These are phyloP conservation scores for Santalum album DNA, from an alignment of 164 flowering plant species.

Conservation along the genomic window DNA sequence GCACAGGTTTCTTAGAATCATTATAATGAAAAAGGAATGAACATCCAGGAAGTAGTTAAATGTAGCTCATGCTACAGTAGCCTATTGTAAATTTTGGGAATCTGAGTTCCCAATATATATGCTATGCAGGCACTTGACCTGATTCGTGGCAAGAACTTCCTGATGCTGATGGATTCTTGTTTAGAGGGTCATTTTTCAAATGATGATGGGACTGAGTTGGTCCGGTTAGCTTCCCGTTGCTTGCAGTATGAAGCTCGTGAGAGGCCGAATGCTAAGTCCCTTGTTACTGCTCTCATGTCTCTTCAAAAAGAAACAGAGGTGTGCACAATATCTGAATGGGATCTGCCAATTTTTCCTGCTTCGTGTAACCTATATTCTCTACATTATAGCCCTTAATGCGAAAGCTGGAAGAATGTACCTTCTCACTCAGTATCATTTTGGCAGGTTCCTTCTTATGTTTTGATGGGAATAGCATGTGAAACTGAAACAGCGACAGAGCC, in stretches of 20 bases:
- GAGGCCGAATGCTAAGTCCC: constrained; percentile 81
- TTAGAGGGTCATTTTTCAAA: constrained; percentile 84
- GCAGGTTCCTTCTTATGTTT: constrained; percentile 69
- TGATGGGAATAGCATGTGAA: constrained; percentile 58
- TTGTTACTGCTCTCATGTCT: constrained; percentile 55
- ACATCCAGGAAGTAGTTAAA: too few relatives aligned
- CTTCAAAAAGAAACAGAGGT: constrained; percentile 91
- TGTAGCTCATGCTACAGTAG: too few relatives aligned
- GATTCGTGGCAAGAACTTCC: constrained; percentile 77
- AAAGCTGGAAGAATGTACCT: not conserved
- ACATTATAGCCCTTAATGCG: too few relatives aligned
- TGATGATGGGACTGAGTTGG: constrained; percentile 85
- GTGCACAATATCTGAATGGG: too few relatives aligned
- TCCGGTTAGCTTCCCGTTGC: constrained; percentile 79
- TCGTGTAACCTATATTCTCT: too few relatives aligned
- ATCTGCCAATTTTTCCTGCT: too few relatives aligned
- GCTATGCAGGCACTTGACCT: constrained; percentile 83
- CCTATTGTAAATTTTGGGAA: not conserved
- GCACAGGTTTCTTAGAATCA: too few relatives aligned
- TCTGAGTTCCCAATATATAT: too few relatives aligned
- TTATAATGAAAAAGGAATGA: too few relatives aligned
- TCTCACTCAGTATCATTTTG: constrained; percentile 1
- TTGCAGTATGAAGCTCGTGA: constrained; percentile 90
- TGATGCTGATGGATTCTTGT: constrained; percentile 86
- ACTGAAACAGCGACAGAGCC: constrained; percentile 26